phyloP scores from a whole-genome alignment of 495 filamentous ascomycete species.

The Tuber umbilicatum region DNA sequence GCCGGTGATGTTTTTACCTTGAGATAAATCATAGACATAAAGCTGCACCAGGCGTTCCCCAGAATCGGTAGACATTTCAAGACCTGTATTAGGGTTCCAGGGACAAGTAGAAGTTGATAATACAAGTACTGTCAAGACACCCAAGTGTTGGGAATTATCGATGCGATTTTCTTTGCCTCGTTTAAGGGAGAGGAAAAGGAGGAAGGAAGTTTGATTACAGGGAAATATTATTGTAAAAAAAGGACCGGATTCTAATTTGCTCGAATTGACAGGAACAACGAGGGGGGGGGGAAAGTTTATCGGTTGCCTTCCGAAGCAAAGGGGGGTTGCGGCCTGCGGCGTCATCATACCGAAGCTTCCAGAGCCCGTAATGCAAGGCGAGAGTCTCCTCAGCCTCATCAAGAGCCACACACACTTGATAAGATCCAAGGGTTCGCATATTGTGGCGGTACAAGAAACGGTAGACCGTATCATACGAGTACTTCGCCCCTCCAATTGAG shows the following conservation, averaged over 20 bases:
- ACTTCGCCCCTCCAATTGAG: too few species aligned
- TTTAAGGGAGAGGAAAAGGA: background rate
- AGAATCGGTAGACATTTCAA: slow-evolving; percentile 19
- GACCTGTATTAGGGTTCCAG: background rate
- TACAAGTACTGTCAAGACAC: background rate
- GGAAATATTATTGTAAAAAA: background rate
- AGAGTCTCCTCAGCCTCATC: background rate
- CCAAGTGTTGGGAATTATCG: background rate
- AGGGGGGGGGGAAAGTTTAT: background rate
- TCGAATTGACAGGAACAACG: background rate
- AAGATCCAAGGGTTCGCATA: too few species aligned
- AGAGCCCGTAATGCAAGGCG: background rate
- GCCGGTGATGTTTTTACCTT: slow-evolving; percentile 45
- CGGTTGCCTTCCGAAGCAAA: background rate
- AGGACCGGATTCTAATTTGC: background rate
- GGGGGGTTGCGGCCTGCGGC: background rate
- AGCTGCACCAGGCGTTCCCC: slow-evolving; percentile 56
- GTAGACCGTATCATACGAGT: too few species aligned
- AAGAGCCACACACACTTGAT: background rate
- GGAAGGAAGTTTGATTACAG: background rate
- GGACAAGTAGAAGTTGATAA: background rate
- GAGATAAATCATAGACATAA: slow-evolving; percentile 90
- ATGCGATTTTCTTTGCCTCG: background rate
- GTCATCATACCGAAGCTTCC: background rate
- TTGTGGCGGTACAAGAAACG: too few species aligned